Conservation (phyloP, 208 protist genomes). For the Leishmania braziliensis region DNA sequence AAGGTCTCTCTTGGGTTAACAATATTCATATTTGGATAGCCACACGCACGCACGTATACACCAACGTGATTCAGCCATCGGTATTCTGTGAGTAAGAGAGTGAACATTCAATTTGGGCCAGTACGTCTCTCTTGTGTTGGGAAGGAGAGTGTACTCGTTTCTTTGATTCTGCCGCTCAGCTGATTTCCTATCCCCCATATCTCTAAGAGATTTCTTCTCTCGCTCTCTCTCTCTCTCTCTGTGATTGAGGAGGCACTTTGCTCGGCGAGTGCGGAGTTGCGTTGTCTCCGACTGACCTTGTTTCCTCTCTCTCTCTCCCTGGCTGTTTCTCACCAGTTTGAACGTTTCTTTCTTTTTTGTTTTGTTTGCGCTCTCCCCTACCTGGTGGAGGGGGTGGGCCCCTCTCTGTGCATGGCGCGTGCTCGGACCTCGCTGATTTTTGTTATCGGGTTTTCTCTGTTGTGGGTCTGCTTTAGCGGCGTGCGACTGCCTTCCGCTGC, state of each 20-base stretch:
- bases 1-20: background rate
- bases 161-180: background rate
- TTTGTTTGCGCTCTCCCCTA: too few species aligned
- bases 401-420: background rate
- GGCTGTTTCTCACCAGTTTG: background rate
- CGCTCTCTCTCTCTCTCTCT: constrained; percentile 69
- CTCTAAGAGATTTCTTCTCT: constrained; percentile 55
- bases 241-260: constrained; percentile 23
- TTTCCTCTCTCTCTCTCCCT: background rate
- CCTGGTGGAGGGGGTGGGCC: too few species aligned
- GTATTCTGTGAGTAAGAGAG: background rate
- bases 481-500: background rate
- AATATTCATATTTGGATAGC: background rate
- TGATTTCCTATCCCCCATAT: background rate
- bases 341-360: background rate
- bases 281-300: background rate
- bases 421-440: background rate
- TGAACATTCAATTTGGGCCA: background rate
- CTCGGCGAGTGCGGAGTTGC: background rate
- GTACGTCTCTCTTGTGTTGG: background rate
- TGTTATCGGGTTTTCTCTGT: background rate
- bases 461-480: background rate
- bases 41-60: background rate
- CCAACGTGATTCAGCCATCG: background rate
- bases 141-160: background rate